Conservation (phyloP, 805 yeast species). For the Hanseniaspora taiwanica region DNA sequence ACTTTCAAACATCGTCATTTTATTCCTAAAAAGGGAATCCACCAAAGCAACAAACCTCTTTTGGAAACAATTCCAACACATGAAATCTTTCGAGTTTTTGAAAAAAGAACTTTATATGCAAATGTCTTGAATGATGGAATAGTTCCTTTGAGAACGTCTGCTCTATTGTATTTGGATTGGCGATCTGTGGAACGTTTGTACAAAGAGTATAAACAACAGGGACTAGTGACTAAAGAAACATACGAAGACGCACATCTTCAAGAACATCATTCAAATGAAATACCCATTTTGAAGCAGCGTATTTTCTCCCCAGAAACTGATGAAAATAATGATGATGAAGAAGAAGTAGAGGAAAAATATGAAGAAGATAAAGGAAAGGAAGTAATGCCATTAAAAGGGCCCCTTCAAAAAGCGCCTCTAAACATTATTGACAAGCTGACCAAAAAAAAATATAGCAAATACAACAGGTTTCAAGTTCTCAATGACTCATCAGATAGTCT, state of each 20-base stretch:
- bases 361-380: no score
- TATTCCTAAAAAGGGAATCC: conserved; percentile 15
- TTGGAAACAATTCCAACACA: conserved; percentile 64
- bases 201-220: background rate
- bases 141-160: conserved; percentile 85
- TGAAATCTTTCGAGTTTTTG: conserved; percentile 52
- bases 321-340: conserved; percentile 16
- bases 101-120: conserved; percentile 72
- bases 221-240: background rate
- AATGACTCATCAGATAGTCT: no score
- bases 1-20: conserved; percentile 41
- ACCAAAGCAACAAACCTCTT: conserved; percentile 34
- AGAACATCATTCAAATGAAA: background rate
- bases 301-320: conserved; percentile 1
- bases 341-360: conserved; percentile 6
- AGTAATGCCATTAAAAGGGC: no score
- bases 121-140: conserved; percentile 89
- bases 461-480: conserved; percentile 15
- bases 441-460: conserved; percentile 7
- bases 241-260: no score
- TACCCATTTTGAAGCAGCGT: conserved; percentile 1
- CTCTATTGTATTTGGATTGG: conserved; percentile 78
- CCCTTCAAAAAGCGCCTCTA: no score
- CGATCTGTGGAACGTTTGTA: conserved; percentile 10
- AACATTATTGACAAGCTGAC: conserved; percentile 4